phyloP scores from a whole-genome alignment of 2,329 filamentous ascomycete species.

The Colletotrichum sp. region DNA sequence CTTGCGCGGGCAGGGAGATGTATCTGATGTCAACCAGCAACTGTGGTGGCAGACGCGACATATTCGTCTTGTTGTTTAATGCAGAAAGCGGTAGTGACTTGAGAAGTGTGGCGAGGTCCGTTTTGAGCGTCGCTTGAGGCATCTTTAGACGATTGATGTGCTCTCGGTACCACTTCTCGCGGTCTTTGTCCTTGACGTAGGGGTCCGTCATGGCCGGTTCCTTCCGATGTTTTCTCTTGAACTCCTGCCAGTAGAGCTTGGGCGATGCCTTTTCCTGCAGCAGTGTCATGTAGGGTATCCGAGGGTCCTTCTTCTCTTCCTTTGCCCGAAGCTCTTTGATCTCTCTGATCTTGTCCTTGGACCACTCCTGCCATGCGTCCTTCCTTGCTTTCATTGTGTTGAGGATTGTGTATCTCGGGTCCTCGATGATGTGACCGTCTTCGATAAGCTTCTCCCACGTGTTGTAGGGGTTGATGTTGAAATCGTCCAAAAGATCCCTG shows the following conservation, averaged over 20 bases:
- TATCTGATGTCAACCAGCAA: constrained; percentile 72
- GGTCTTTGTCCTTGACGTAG: constrained; percentile 73
- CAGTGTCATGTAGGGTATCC: constrained; percentile 81
- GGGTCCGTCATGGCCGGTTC: constrained; percentile 80
- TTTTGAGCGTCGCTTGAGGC: constrained; percentile 67
- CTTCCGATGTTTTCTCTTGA: constrained; percentile 87
- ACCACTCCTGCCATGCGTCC: constrained; percentile 87
- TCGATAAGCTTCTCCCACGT: constrained; percentile 92
- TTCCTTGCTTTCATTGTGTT: constrained; percentile 80
- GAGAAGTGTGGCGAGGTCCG: constrained; percentile 70
- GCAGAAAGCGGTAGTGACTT: constrained; percentile 60
- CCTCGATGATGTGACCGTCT: constrained; percentile 80
- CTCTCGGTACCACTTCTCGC: constrained; percentile 81
- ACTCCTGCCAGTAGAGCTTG: constrained; percentile 97
- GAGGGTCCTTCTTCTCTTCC: constrained; percentile 82
- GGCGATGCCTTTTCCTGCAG: constrained; percentile 82
- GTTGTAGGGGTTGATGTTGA: constrained; percentile 81
- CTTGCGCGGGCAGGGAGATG: constrained; percentile 65
- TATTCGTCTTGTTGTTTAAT: constrained; percentile 63
- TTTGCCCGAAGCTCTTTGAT: constrained; percentile 75
- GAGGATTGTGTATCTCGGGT: constrained; percentile 84
- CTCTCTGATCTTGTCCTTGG: constrained; percentile 73
- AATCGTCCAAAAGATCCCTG: constrained; percentile 84
- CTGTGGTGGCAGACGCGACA: constrained; percentile 62
- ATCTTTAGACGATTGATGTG: constrained; percentile 71